Evolutionary conservation across 108 stramenopile species (phyloP).

Genomic region (Skeletonema costatum): DNA sequence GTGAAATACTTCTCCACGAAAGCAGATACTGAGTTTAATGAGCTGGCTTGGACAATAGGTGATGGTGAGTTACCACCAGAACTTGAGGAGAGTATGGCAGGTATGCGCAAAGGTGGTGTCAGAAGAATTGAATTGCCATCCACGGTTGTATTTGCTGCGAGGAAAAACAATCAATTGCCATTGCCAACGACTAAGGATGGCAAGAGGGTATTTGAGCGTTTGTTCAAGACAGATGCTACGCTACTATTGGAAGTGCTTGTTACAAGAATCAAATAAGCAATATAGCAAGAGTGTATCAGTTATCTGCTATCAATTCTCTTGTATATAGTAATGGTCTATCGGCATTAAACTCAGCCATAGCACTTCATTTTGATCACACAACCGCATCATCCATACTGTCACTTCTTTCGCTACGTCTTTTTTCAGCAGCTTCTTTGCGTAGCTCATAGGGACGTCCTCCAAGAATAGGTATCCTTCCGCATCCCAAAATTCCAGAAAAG

Average conservation of each 20-base stretch:
- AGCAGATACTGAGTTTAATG: slow-evolving; percentile 78
- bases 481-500: slow-evolving; percentile 71
- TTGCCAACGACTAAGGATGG: slow-evolving; percentile 71
- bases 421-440: slow-evolving; percentile 14
- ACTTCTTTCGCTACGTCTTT: neutral
- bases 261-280: slow-evolving; percentile 65
- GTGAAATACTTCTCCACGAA: slow-evolving; percentile 72
- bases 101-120: slow-evolving; percentile 53
- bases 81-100: slow-evolving; percentile 73
- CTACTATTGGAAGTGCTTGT: slow-evolving; percentile 75
- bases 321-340: neutral
- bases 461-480: slow-evolving; percentile 55
- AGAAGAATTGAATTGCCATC: slow-evolving; percentile 75
- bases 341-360: neutral
- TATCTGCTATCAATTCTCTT: neutral
- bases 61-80: slow-evolving; percentile 58
- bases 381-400: neutral
- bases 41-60: slow-evolving; percentile 72
- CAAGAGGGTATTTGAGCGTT: slow-evolving; percentile 57
- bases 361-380: neutral
- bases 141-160: slow-evolving; percentile 60
- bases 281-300: neutral
- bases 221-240: slow-evolving; percentile 83
- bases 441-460: slow-evolving; percentile 70
- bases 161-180: slow-evolving; percentile 59